These are phyloP conservation scores for Blastocystis hominis DNA, from an alignment of 352 stramenopile genomes.

Conservation along the genomic window DNA sequence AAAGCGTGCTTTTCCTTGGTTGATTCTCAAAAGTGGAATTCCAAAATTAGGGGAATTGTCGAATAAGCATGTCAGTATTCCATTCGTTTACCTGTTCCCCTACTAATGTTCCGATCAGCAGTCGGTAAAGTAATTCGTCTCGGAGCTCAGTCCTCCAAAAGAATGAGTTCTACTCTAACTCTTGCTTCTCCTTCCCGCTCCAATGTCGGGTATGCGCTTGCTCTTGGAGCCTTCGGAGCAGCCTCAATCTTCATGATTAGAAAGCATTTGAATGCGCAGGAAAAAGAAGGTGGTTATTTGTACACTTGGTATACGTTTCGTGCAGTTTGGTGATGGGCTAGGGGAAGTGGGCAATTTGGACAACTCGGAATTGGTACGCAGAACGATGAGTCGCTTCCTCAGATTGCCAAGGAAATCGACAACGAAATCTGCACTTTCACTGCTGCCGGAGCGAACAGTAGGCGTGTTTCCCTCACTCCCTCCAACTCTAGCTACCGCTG, in stretches of 20 bases:
- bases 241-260: not conserved
- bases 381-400: conserved; percentile 46
- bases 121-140: too few relatives aligned
- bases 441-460: conserved; percentile 31
- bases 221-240: not conserved
- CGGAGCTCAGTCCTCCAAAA: too few relatives aligned
- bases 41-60: too few relatives aligned
- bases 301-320: not conserved
- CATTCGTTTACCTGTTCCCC: too few relatives aligned
- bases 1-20: too few relatives aligned
- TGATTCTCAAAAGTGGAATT: too few relatives aligned
- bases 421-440: conserved; percentile 1
- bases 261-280: not conserved
- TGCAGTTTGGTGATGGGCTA: not conserved
- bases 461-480: not conserved
- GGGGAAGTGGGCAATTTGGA: conserved; percentile 34
- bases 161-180: too few relatives aligned
- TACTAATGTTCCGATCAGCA: too few relatives aligned
- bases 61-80: too few relatives aligned
- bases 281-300: not conserved
- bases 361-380: conserved; percentile 11
- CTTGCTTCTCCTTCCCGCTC: too few relatives aligned
- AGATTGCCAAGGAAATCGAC: not conserved
- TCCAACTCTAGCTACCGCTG: conserved; percentile 15
- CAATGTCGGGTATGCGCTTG: not conserved